Base-by-base conservation (phyloP, 2,329 filamentous ascomycete species). In the Talaromyces sp. region DNA sequence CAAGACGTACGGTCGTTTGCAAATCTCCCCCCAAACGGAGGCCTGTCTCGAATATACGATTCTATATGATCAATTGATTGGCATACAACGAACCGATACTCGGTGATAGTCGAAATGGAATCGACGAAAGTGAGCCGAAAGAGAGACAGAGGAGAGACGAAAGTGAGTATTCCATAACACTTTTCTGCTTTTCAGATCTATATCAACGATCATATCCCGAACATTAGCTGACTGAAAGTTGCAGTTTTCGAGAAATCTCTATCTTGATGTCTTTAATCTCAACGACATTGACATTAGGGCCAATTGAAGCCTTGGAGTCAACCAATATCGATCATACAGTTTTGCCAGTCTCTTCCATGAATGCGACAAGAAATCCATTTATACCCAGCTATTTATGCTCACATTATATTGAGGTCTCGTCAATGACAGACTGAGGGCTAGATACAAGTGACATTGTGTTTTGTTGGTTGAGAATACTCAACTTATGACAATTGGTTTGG, bases 241-340 rank as follows among this genome's bases (percentile, higher is more conserved):
- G 19, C 19, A 47, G 43, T 45, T 10, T 45, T 45, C 8, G 41
- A 45, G 14, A 14, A 41, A 7, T 1, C 39, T n/a, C 5, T 8
- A 41, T 7, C 8, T 41, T n/a, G 3, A 6, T 31, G 97, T 99
- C 75, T 97, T 99, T 85, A 92, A 96, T 84, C 92, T 68, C 91
- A 95, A 85, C 83, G 87, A 76, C 81, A 84, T 71, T 87, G 93
- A 77, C 88, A 89, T 74, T 82, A 90, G 69, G 83, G 97, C 68
- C 88, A 92, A 9, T 86, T 89, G 71, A 82, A 90, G 77, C 83
- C 74, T 96, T 59, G 93, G 98, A 73, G 79, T 87, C 65, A 85
- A 90, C 71, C 92, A 97, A 81, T 95, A 99, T 80, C 99, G 95
- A 95, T 90, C 93, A 0, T 96, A 97, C 85, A 99, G 98, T 85